Conservation (phyloP, 208 protist genomes). For the Acanthamoeba divionensis region DNA sequence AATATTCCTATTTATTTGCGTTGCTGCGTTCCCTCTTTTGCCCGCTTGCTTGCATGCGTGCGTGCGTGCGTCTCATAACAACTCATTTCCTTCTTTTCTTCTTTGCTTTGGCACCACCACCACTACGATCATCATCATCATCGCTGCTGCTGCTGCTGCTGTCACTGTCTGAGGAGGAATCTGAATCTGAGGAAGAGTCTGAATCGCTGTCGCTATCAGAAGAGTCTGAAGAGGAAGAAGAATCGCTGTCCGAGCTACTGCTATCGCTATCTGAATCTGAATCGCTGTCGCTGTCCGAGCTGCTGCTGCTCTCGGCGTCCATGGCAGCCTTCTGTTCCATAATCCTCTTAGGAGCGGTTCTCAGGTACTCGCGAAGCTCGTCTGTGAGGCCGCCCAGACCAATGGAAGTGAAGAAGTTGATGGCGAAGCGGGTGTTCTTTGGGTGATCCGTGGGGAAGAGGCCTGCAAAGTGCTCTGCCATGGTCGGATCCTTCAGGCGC, state of each 20-base stretch:
- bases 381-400: conserved; percentile 81
- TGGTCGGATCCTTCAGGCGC: conserved; percentile 76
- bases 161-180: neutral
- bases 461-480: conserved; percentile 73
- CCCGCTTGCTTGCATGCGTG: too few species aligned
- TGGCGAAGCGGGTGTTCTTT: conserved; percentile 88
- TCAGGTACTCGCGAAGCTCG: conserved; percentile 38
- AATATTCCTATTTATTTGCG: too few species aligned
- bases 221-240: conserved; percentile 10
- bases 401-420: conserved; percentile 94
- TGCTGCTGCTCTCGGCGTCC: neutral
- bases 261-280: neutral
- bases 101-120: too few species aligned
- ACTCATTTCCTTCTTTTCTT: too few species aligned
- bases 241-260: neutral
- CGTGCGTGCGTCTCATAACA: too few species aligned
- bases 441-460: conserved; percentile 87
- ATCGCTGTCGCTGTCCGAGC: neutral
- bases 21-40: too few species aligned
- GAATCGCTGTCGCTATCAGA: neutral
- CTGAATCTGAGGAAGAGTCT: conserved; percentile 4
- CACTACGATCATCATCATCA: too few species aligned
- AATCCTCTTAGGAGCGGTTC: conserved; percentile 38
- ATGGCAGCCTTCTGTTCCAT: conserved; percentile 14
- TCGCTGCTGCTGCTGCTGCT: neutral